phyloP scores from a whole-genome alignment of 164 flowering plant genomes.

The Sextonia rubra region DNA sequence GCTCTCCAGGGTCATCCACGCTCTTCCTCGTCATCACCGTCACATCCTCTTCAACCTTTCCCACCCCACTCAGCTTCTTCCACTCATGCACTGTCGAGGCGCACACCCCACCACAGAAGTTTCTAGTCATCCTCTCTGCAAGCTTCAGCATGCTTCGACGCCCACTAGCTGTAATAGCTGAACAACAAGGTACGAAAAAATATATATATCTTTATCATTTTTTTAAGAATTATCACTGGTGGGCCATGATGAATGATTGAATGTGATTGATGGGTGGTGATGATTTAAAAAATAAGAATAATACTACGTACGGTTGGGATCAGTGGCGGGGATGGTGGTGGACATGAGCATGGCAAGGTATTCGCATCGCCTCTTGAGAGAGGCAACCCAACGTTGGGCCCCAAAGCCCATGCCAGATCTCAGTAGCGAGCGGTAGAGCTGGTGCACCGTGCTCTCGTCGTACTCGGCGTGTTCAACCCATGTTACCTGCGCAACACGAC shows the following conservation, averaged over 20 bases:
- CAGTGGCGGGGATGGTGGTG: conserved; percentile 46
- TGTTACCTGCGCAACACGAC: conserved; percentile 54
- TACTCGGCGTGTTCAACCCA: conserved; percentile 99
- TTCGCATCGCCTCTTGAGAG: conserved; percentile 88
- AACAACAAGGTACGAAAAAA: neutral
- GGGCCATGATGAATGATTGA: neutral
- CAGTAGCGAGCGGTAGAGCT: conserved; percentile 68
- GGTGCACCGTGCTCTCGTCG: conserved; percentile 69
- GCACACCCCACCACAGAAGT: conserved; percentile 92
- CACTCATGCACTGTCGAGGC: conserved; percentile 89
- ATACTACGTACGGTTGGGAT: conserved; percentile 45
- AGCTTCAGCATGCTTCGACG: conserved; percentile 92
- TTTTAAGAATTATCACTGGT: neutral
- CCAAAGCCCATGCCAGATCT: conserved; percentile 91
- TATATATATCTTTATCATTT: neutral
- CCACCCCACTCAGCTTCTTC: conserved; percentile 64
- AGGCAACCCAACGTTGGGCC: conserved; percentile 88
- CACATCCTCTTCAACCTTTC: conserved; percentile 71
- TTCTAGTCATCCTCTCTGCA: conserved; percentile 88
- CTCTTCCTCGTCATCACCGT: conserved; percentile 94
- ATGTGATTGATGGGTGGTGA: neutral
- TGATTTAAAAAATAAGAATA: neutral
- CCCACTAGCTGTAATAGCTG: conserved; percentile 77
- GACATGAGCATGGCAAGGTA: conserved; percentile 95
- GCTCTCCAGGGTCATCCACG: conserved; percentile 93